Conservation (phyloP, 108 stramenopile genomes). For the Cyclotella baltica region DNA sequence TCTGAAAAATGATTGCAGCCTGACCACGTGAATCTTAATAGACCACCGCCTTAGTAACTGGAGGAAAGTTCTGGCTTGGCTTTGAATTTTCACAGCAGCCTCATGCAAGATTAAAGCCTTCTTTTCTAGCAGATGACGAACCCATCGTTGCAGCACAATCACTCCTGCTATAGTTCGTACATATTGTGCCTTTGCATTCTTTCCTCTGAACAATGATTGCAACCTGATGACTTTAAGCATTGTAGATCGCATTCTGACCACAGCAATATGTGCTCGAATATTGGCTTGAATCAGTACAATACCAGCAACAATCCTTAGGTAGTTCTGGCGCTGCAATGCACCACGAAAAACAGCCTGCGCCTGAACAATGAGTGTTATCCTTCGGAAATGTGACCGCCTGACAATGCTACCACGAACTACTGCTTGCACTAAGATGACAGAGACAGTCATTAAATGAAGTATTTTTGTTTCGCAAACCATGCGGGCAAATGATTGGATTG, state of each 20-base stretch:
- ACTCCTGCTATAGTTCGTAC: background rate
- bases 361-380: background rate
- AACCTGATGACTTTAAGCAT: background rate
- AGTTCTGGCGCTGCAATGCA: constrained; percentile 8
- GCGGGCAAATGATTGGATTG: constrained; percentile 4
- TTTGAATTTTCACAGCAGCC: constrained; percentile 13
- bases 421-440: background rate
- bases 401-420: background rate
- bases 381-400: constrained; percentile 1
- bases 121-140: background rate
- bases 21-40: background rate
- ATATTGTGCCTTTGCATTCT: background rate
- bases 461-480: background rate
- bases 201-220: constrained; percentile 3
- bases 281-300: constrained; percentile 14
- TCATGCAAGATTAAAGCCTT: background rate
- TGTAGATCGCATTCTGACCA: background rate
- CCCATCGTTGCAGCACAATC: background rate
- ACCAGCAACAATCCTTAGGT: background rate
- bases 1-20: constrained; percentile 10
- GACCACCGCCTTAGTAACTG: no score
- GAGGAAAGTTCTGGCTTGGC: background rate
- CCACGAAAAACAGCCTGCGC: constrained; percentile 9
- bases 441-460: background rate
- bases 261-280: background rate